phyloP scores from a whole-genome alignment of 495 filamentous ascomycete species.

The Penicillium arizonense region DNA sequence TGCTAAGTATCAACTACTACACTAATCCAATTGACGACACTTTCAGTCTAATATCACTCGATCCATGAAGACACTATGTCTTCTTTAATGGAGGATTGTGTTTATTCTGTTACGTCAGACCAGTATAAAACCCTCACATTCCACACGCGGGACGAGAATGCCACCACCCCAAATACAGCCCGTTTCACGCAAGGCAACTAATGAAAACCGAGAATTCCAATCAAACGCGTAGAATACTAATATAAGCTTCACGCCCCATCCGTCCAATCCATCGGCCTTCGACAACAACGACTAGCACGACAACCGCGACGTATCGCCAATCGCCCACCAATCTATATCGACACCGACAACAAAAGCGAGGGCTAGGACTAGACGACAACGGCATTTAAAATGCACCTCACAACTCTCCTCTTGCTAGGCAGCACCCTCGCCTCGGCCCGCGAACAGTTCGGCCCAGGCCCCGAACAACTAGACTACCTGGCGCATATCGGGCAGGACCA shows the following conservation, averaged over 20 bases:
- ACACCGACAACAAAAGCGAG: background rate
- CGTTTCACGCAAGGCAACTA: constrained; percentile 1
- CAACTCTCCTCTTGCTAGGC: constrained; percentile 10
- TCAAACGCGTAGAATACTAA: background rate
- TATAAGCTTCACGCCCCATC: background rate
- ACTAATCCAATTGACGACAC: no score
- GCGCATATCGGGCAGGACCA: background rate
- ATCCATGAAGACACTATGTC: no score
- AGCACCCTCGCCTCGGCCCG: constrained; percentile 3
- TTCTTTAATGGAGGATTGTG: background rate
- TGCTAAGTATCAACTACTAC: background rate
- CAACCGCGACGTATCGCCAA: background rate
- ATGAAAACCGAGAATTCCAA: background rate
- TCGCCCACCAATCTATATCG: background rate
- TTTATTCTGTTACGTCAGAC: background rate
- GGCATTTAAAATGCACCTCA: constrained; percentile 14
- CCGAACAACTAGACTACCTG: background rate
- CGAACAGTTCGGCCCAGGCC: background rate
- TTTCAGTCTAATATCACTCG: no score
- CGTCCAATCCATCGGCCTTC: background rate
- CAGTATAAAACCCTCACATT: constrained; percentile 7
- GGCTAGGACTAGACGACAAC: background rate
- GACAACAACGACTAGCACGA: background rate
- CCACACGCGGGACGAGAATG: constrained; percentile 17
- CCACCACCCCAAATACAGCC: background rate